phyloP scores from a whole-genome alignment of 768 basidiomycete genomes.

The Hypsizygus marmoreus region DNA sequence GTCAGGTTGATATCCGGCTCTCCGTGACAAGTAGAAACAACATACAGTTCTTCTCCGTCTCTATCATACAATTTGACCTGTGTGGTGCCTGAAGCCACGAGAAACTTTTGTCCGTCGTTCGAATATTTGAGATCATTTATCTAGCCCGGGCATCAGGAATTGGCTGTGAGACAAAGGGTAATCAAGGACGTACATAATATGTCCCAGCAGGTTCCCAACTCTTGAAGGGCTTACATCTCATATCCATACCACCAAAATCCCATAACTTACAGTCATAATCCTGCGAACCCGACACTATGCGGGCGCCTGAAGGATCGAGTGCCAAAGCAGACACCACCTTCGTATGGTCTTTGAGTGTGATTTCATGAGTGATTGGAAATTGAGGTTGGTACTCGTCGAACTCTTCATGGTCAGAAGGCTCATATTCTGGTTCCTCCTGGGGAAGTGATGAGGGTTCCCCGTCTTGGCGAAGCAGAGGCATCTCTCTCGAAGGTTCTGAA shows the following conservation, averaged over 20 bases:
- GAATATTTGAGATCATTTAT: constrained; percentile 91
- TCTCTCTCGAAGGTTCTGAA: constrained; percentile 8
- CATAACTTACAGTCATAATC: constrained; percentile 98
- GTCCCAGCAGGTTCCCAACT: constrained; percentile 94
- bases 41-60: constrained; percentile 92
- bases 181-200: constrained; percentile 67
- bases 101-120: constrained; percentile 80
- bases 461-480: no score
- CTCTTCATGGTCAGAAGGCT: constrained; percentile 50
- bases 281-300: constrained; percentile 88
- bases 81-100: constrained; percentile 85
- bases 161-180: constrained; percentile 6
- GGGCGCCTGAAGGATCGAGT: constrained; percentile 92
- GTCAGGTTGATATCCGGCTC: constrained; percentile 49
- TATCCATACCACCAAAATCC: constrained; percentile 99
- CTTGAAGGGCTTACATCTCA: constrained; percentile 89
- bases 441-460: no score
- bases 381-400: constrained; percentile 53
- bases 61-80: constrained; percentile 90
- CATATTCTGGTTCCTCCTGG: constrained; percentile 57
- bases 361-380: constrained; percentile 91
- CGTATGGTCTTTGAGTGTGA: constrained; percentile 89
- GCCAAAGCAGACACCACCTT: constrained; percentile 94
- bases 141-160: constrained; percentile 38
- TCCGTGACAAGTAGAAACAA: constrained; percentile 22